Evolutionary conservation across 768 basidiomycete genomes (phyloP), one percentile per base, ranked within the genome.

Genomic region (Phylloporus sp.): DNA sequence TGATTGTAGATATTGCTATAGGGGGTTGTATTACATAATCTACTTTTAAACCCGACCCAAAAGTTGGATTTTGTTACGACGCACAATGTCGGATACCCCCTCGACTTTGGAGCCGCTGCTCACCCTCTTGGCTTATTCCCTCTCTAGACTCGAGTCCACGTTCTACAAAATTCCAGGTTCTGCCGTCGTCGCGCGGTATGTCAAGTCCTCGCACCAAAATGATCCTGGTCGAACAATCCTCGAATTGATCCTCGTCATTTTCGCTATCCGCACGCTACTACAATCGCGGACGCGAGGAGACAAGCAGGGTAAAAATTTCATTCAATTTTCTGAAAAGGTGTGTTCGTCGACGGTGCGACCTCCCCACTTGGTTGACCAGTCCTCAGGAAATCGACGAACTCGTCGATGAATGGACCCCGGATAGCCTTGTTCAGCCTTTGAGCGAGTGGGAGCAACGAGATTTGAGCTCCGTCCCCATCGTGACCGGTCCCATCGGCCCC

Each of bases 371-470:
- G 23, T 52, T 40, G 5, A 37, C 11, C n/a, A 13, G 11, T 6
- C 3, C 31, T 6, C 15, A 96, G 93, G 96, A 98, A 83, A 81
- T 98, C 34, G 84, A 98, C 62, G 96, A 98, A 61, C 78, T 98
- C 22, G 93, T 99, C 1, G 85, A 90, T 42, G 96, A 98, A 66
- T 99, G 93, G 91, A 71, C 71, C 3, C 96, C 96, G 0, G 90
- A 94, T 50, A 81, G 89, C 8, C 77, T 99, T 9, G 82, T 76
- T 4, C 76, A 74, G 32, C 80, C 86, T 6, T 70, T 89, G 29
- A 71, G 68, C 5, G 64, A 74, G 4, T 68, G 70, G 33, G 86
- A 93, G 50, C 71, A 78, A 42, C 69, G 76, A 23, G 87, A 91
- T 47, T 73, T 95, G n/a, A 75, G 71, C 15, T 73, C 81, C 2